Conservation (phyloP, 2,329 filamentous ascomycete genomes). For the Pseudogymnoascus sp. region DNA sequence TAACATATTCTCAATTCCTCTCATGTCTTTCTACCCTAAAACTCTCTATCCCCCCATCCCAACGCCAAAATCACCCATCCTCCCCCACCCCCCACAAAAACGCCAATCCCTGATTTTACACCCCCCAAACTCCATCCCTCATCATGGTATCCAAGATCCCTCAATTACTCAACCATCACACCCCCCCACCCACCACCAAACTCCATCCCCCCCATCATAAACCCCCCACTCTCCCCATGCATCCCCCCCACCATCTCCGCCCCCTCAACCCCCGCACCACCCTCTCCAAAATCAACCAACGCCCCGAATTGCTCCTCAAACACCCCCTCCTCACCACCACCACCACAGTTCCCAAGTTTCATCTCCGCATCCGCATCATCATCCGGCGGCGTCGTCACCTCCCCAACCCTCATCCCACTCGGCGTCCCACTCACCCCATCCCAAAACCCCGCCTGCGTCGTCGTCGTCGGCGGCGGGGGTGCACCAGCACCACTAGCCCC, state of each 20-base stretch:
- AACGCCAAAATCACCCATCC: too few species aligned
- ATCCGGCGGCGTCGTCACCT: background rate
- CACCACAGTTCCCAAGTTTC: background rate
- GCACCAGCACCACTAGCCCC: background rate
- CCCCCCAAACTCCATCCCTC: background rate
- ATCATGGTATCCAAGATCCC: too few species aligned
- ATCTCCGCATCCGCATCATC: background rate
- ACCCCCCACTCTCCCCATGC: background rate
- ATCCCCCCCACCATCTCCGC: background rate
- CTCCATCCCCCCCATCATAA: background rate
- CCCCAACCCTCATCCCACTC: background rate
- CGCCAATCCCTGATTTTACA: background rate
- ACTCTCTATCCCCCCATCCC: too few species aligned
- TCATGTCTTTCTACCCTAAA: too few species aligned
- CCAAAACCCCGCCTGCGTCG: background rate
- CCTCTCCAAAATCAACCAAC: conserved; percentile 7
- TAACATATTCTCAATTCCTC: too few species aligned
- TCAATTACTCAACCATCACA: background rate
- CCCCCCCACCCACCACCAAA: background rate
- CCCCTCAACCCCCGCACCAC: background rate
- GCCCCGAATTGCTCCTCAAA: conserved; percentile 9
- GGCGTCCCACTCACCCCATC: background rate
- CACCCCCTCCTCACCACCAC: background rate
- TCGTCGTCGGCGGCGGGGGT: background rate
- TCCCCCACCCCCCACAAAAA: background rate